Evolutionary conservation across 2,329 filamentous ascomycete genomes (phyloP).

Genomic region (Cladophialophora psammophila): DNA sequence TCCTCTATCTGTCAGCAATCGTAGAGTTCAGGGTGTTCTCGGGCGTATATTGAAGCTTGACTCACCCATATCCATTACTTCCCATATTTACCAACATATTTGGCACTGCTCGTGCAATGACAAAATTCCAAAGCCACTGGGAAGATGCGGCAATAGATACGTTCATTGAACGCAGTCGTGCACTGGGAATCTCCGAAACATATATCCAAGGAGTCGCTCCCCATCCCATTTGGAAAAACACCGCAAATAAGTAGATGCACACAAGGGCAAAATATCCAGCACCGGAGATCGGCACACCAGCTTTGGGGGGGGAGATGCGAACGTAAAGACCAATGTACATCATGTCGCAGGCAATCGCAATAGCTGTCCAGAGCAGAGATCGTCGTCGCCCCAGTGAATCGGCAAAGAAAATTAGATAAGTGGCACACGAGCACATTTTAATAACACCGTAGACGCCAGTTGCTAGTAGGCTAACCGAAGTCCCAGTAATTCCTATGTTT

Average conservation of each 20-base stretch:
- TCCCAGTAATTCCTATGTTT: slow-evolving; percentile 67
- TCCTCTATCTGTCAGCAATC: slow-evolving; percentile 57
- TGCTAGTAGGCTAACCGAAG: slow-evolving; percentile 70
- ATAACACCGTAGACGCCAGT: slow-evolving; percentile 77
- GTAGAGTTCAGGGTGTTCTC: neutral
- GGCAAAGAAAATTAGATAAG: slow-evolving; percentile 61
- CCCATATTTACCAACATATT: slow-evolving; percentile 60
- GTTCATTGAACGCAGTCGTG: slow-evolving; percentile 70
- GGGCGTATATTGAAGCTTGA: neutral
- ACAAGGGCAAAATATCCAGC: slow-evolving; percentile 75
- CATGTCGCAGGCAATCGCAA: slow-evolving; percentile 68
- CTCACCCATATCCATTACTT: slow-evolving; percentile 17
- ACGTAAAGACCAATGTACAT: slow-evolving; percentile 76
- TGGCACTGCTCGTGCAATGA: slow-evolving; percentile 62
- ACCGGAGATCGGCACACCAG: slow-evolving; percentile 61
- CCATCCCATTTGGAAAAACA: slow-evolving; percentile 72
- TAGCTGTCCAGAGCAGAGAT: slow-evolving; percentile 67
- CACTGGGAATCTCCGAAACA: slow-evolving; percentile 73
- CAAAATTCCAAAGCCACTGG: slow-evolving; percentile 78
- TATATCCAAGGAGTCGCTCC: slow-evolving; percentile 77
- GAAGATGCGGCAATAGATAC: slow-evolving; percentile 72
- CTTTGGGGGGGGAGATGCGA: slow-evolving; percentile 64
- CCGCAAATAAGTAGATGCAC: slow-evolving; percentile 76
- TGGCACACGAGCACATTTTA: slow-evolving; percentile 51
- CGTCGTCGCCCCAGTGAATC: slow-evolving; percentile 71